These are phyloP conservation scores for Smithsoniella earleae DNA, from an alignment of 163 green algal genomes.

Conservation along the genomic window DNA sequence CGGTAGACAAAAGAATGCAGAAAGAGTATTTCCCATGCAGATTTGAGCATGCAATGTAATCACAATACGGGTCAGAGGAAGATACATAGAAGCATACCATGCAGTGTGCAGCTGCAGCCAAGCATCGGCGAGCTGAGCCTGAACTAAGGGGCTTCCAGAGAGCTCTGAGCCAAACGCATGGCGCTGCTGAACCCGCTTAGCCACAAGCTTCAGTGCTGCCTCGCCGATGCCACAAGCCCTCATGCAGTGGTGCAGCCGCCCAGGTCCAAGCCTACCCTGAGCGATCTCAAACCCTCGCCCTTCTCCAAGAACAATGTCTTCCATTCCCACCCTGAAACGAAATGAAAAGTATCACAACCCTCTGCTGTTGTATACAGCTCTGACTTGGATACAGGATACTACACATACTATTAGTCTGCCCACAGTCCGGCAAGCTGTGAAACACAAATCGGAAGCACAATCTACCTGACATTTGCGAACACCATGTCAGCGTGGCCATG, in stretches of 20 bases:
- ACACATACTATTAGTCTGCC: no score
- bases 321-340: conserved; percentile 53
- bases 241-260: conserved; percentile 98
- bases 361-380: neutral
- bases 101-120: conserved; percentile 57
- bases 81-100: conserved; percentile 32
- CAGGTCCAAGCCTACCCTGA: conserved; percentile 87
- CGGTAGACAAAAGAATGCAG: neutral
- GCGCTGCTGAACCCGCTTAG: conserved; percentile 42
- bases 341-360: no score
- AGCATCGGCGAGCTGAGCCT: conserved; percentile 11
- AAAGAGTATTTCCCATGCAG: neutral
- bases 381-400: no score
- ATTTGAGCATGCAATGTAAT: no score
- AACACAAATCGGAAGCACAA: conserved; percentile 32
- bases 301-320: conserved; percentile 71
- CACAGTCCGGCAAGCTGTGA: no score
- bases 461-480: conserved; percentile 47
- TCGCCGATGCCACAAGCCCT: conserved; percentile 80
- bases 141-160: neutral
- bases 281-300: conserved; percentile 97
- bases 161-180: conserved; percentile 58
- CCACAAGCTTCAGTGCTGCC: conserved; percentile 62
- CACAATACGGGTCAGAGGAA: no score
- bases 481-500: conserved; percentile 87